Conservation (phyloP, 495 filamentous ascomycete genomes). For the Daldinia loculata region DNA sequence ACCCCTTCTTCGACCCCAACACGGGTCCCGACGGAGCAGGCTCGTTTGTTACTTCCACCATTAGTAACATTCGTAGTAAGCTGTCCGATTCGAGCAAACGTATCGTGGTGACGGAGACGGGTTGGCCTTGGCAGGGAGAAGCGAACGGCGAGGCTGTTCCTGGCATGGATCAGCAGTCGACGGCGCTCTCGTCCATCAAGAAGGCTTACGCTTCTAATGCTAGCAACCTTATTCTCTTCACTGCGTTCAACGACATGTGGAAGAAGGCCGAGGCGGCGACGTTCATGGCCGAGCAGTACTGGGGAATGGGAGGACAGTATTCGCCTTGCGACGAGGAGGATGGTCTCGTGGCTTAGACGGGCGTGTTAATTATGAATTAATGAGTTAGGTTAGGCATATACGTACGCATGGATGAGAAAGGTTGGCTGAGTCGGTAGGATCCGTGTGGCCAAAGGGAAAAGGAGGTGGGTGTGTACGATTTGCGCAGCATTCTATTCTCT, state of each 20-base stretch:
- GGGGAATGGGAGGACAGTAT: constrained; percentile 64
- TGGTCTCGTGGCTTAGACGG: neutral
- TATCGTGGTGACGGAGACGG: constrained; percentile 72
- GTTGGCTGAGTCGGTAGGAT: constrained; percentile 34
- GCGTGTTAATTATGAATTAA: constrained; percentile 23
- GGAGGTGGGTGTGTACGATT: constrained; percentile 40
- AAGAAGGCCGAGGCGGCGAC: constrained; percentile 72
- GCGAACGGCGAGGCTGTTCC: constrained; percentile 73
- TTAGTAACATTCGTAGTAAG: constrained; percentile 55
- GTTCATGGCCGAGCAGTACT: constrained; percentile 75
- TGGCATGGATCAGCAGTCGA: constrained; percentile 65
- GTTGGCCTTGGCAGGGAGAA: constrained; percentile 79
- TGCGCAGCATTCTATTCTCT: constrained; percentile 38
- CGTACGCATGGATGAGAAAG: constrained; percentile 17
- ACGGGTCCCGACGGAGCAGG: constrained; percentile 67
- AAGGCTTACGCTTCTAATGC: constrained; percentile 56
- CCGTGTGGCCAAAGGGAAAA: constrained; percentile 7
- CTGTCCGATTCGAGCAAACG: constrained; percentile 47
- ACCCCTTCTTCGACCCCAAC: constrained; percentile 82
- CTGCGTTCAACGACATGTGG: constrained; percentile 80
- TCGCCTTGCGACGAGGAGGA: constrained; percentile 40
- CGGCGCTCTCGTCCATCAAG: constrained; percentile 71
- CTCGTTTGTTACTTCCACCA: constrained; percentile 64
- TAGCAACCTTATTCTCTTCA: constrained; percentile 71
- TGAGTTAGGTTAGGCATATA: constrained; percentile 32